Percentiles rank a stretch among this genome's conserved stretches.
Conservation (phyloP, 177 flowering plant genomes). For the Vitis hybrid region DNA sequence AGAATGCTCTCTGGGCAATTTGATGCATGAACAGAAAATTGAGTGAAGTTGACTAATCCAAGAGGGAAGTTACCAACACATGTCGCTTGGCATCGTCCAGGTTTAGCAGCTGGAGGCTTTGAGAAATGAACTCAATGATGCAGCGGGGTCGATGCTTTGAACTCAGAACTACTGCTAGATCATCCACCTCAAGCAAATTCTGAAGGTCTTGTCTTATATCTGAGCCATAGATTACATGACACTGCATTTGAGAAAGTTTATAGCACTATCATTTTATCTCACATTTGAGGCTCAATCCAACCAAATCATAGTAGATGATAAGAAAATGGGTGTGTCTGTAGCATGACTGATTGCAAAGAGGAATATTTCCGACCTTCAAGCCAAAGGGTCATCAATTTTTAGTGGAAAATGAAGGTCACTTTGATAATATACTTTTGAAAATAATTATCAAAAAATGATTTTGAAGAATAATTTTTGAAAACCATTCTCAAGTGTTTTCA, state of each 20-base stretch:
- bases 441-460: too few species aligned
- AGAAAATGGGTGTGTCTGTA: too few species aligned
- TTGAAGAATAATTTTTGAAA: too few species aligned
- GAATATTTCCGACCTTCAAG: too few species aligned
- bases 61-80: constrained; percentile 48
- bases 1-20: too few species aligned
- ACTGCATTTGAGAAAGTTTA: constrained; percentile 51
- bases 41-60: too few species aligned
- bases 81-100: constrained; percentile 67
- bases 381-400: too few species aligned
- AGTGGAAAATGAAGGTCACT: too few species aligned
- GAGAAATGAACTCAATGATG: constrained; percentile 88
- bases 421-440: too few species aligned
- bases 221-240: constrained; percentile 84
- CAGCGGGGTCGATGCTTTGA: constrained; percentile 85
- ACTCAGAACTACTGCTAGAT: constrained; percentile 58
- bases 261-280: background rate
- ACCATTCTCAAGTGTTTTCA: too few species aligned
- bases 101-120: constrained; percentile 58
- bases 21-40: too few species aligned
- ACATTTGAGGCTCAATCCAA: background rate
- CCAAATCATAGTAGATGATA: background rate
- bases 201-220: constrained; percentile 56
- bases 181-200: constrained; percentile 66
- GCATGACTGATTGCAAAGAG: too few species aligned